Evolutionary conservation across 176 grass and related monocot genomes (phyloP), one percentile per base, ranked within the genome.

Genomic region (Carex littledalei): DNA sequence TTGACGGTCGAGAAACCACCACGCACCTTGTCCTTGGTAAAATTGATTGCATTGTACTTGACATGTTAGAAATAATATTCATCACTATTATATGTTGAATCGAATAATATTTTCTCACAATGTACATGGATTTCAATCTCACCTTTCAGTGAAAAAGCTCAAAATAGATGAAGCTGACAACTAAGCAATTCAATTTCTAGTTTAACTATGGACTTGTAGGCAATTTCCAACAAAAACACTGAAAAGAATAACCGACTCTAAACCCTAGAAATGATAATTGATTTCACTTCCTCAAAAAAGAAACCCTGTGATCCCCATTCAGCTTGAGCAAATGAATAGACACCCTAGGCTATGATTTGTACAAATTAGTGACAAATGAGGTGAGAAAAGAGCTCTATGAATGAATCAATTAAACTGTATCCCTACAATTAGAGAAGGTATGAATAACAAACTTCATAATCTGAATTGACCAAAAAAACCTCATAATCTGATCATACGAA

Each of bases 41-140:
- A 78, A 87, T 87, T n/a, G 90, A 89, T 35, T 89, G 87, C 47
- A 82, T 55, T 67, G 89, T 77, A 87, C 94, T 91, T 96, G 70
- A 62, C 14, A 53, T 11, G 29, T 55, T 3, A 77, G n/a, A 77
- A 75, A 55, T 54, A 26, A 77, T 57, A 55, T 11, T 34, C 77
- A 81, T n/a, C 65, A 88, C 86, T 57, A 73, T 77, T 37, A 29
- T 66, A 87, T 66, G 69, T 81, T 70, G n/a, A 82, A 78, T 59
- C 14, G 4, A 26, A 26, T 24, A 53, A 76, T 20, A 9, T 52
- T 49, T 76, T 6, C 10, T 76, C 37, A 76, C 20, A 52, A 52
- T 22, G 58, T 67, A 86, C 68, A 71, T 80, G 9, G 8, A 86
- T 17, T 52, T 16, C 1, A 34, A 17, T 26, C 73, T 13, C 87